Conservation (phyloP, 2,329 filamentous ascomycete genomes). For the Grosmannia penicillata region DNA sequence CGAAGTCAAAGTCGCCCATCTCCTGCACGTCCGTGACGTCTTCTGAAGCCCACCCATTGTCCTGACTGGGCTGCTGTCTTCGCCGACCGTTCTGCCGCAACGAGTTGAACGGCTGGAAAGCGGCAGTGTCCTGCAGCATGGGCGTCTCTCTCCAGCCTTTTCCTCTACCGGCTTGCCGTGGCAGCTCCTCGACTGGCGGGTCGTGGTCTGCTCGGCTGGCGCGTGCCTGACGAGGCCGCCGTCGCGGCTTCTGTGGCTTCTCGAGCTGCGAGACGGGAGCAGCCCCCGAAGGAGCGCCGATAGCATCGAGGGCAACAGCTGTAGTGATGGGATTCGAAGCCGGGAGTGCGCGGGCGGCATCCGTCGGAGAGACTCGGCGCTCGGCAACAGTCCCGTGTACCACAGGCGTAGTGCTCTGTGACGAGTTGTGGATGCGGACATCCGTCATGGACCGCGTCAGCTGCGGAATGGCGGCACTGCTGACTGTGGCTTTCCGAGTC, state of each 20-base stretch:
- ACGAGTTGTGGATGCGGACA: background rate
- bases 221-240: constrained; percentile 17
- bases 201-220: constrained; percentile 12
- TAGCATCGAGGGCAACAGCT: background rate
- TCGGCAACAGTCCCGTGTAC: background rate
- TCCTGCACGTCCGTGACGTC: constrained; percentile 91
- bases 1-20: constrained; percentile 89
- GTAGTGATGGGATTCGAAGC: too few relatives aligned
- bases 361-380: background rate
- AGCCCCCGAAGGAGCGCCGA: background rate
- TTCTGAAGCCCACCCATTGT: constrained; percentile 89
- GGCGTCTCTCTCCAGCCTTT: constrained; percentile 47
- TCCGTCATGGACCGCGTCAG: background rate
- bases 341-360: background rate
- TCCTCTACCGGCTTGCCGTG: constrained; percentile 19
- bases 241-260: background rate
- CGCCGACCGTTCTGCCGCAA: constrained; percentile 39
- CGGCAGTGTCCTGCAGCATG: constrained; percentile 42
- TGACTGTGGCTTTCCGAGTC: background rate
- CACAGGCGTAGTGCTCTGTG: constrained; percentile 3
- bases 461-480: background rate
- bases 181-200: constrained; percentile 8
- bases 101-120: constrained; percentile 47
- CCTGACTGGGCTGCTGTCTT: constrained; percentile 21
- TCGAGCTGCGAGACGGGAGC: background rate